Base-by-base conservation (phyloP, 2,329 filamentous ascomycete species). In the Aspergillus sp. region DNA sequence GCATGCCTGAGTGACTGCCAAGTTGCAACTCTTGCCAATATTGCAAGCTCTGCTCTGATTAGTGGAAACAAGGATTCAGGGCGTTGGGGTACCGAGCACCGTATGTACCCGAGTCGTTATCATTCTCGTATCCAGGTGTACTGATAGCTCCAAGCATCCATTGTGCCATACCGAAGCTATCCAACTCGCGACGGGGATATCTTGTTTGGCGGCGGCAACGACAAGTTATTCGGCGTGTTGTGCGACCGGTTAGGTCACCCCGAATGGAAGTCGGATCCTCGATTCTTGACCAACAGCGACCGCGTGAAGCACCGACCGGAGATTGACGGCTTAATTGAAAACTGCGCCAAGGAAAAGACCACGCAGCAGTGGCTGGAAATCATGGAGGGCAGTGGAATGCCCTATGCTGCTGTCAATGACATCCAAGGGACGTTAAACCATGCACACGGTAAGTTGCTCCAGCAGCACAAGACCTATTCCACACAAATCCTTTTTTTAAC, bases 61-160 rank as follows among this genome's bases (percentile, higher is more conserved):
- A 96, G 90, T 66, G 93, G 93, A 2, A 78, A 96, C 74, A 89
- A 88, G 64, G 95, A 99, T 71, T 85, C 87, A 0, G 95, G 95
- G 0, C 84, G 95, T 62, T 98, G 95, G 93, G 95, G 95, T 6
- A 99, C 95, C 3, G 93, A 93, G 44, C 95, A 99, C 80, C 95
- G 90, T 91, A 79, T 69, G 79, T 73, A 31, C 25, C 27, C 15
- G 37, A 15, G 37, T 7, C 41, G 33, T 21, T 19, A 44, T 40
- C 15, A 6, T 25, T 2, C 14, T n/a, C 12, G 11, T 3, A 17
- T 25, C 17, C 46, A 31, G 23, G 17, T 46, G 45, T 47, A 41
- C 58, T 68, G 56, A 64, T 57, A 77, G 78, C 61, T 52, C 14
- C 7, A 58, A 93, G 90, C 93, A n/a, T 96, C 91, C 0, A 98